Conservation (phyloP, 2,329 filamentous ascomycete species). For the Capronia epimyces region DNA sequence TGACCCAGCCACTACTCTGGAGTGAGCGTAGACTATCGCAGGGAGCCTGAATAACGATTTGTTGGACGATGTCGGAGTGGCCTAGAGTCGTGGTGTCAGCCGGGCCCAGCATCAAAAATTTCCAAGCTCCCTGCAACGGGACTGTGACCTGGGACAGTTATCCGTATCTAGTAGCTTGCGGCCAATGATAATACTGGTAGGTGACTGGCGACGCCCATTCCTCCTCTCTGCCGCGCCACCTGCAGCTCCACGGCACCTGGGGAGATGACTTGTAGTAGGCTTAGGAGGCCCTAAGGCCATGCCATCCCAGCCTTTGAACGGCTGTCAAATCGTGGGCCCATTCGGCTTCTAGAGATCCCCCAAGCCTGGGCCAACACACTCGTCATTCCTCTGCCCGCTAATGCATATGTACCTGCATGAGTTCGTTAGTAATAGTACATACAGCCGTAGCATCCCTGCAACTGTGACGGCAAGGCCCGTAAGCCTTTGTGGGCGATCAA, state of each 20-base stretch:
- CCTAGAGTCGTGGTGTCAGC: neutral
- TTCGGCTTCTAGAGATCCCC: slow-evolving; percentile 8
- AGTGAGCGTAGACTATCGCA: neutral
- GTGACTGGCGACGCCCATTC: too few relatives aligned
- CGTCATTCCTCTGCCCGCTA: neutral
- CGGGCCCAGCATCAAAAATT: neutral
- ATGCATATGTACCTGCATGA: slow-evolving; percentile 14
- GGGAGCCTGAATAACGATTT: neutral
- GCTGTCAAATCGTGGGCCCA: slow-evolving; percentile 10
- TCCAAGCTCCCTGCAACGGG: neutral
- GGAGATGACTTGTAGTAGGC: neutral
- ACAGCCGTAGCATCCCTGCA: neutral
- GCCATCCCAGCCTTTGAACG: neutral
- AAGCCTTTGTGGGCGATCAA: too few relatives aligned
- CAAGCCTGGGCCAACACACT: neutral
- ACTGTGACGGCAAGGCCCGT: neutral
- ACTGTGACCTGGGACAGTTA: neutral
- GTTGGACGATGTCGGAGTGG: neutral
- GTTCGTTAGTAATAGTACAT: too few relatives aligned
- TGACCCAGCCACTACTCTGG: neutral
- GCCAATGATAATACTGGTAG: neutral
- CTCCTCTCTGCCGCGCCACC: neutral
- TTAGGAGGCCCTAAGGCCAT: neutral
- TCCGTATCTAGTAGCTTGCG: neutral
- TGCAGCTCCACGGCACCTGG: neutral